Evolutionary conservation across 1,284 basidiomycete species (phyloP).

Genomic region (Melampsora americana): DNA sequence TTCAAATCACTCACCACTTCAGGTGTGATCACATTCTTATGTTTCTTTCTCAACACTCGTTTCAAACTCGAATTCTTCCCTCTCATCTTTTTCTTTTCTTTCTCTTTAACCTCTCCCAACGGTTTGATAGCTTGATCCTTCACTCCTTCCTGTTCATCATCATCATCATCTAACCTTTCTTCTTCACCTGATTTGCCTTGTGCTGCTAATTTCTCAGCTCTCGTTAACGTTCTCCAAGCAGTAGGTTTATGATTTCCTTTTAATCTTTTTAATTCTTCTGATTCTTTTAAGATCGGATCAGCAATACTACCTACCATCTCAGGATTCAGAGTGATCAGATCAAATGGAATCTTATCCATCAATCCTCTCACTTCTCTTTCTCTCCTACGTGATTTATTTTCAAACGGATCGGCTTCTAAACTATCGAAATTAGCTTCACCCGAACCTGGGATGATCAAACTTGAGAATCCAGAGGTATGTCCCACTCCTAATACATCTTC

Average conservation of each 20-base stretch:
- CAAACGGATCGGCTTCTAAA: slow-evolving; percentile 88
- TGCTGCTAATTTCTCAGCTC: slow-evolving; percentile 68
- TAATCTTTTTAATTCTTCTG: slow-evolving; percentile 17
- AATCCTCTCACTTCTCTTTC: slow-evolving; percentile 88
- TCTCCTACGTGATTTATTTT: slow-evolving; percentile 72
- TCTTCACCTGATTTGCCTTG: slow-evolving; percentile 71
- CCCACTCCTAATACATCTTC: slow-evolving; percentile 82
- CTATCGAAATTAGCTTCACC: slow-evolving; percentile 96
- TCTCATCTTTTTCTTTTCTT: slow-evolving; percentile 74
- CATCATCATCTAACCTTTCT: slow-evolving; percentile 56
- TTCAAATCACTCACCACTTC: slow-evolving; percentile 18
- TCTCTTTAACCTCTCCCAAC: slow-evolving; percentile 54
- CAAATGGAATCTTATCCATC: slow-evolving; percentile 92
- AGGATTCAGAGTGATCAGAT: slow-evolving; percentile 86
- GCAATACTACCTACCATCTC: slow-evolving; percentile 59
- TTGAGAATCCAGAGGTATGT: slow-evolving; percentile 70
- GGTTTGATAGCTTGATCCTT: slow-evolving; percentile 45
- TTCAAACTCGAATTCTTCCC: slow-evolving; percentile 71
- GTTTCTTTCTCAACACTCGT: slow-evolving; percentile 62
- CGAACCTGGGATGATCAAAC: slow-evolving; percentile 80
- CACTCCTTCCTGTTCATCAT: slow-evolving; percentile 34
- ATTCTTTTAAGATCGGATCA: slow-evolving; percentile 10
- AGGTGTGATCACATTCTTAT: slow-evolving; percentile 43
- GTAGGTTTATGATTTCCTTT: slow-evolving; percentile 53
- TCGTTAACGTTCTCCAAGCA: slow-evolving; percentile 68